These are phyloP conservation scores for Malus hybrid DNA, from an alignment of 331 rosid species.

Conservation along the genomic window DNA sequence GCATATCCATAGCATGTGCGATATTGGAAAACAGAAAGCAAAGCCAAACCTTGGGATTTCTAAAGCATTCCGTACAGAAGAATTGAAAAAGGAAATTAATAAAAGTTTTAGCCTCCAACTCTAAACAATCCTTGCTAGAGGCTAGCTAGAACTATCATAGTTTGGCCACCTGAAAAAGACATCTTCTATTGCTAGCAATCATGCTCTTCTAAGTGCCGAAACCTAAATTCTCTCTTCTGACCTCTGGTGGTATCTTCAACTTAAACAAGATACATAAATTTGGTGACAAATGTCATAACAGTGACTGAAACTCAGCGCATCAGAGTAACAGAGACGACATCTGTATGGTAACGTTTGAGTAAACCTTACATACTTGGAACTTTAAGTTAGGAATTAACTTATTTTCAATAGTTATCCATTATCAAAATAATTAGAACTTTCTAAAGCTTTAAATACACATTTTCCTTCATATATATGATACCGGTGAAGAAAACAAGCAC, in stretches of 20 bases:
- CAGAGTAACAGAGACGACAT: background rate
- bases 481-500: background rate
- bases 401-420: background rate
- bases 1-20: background rate
- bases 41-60: background rate
- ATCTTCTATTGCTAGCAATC: background rate
- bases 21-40: background rate
- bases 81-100: background rate
- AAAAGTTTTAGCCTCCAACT: background rate
- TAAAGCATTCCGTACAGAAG: background rate
- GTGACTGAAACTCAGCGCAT: background rate
- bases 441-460: background rate
- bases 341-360: background rate
- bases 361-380: background rate
- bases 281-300: background rate
- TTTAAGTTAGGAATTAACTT: background rate
- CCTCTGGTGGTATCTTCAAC: background rate
- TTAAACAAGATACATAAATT: background rate
- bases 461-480: background rate
- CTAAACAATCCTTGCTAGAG: background rate
- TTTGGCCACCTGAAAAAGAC: background rate
- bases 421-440: background rate
- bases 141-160: background rate
- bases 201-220: background rate
- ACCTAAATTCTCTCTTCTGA: background rate